A percentile compares a stretch with the other conserved stretches of the same genome.
Conservation (phyloP, 768 basidiomycete genomes). For the Amanita phalloides region DNA sequence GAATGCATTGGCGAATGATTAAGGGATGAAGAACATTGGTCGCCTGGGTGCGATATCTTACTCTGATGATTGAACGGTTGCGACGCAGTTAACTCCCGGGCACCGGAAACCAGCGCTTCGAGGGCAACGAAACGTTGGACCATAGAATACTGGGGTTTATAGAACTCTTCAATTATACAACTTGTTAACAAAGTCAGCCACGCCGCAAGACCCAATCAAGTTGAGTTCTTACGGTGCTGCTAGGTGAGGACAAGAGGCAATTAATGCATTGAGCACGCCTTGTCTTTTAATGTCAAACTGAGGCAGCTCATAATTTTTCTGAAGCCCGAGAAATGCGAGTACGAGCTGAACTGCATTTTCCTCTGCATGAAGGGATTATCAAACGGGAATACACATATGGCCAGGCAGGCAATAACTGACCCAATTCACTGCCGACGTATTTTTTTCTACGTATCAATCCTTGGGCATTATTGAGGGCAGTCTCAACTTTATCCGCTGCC, state of each 20-base stretch:
- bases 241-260: constrained; percentile 66
- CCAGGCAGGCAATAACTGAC: constrained; percentile 31
- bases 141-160: constrained; percentile 85
- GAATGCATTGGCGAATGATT: constrained; percentile 9
- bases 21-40: constrained; percentile 62
- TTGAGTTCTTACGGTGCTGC: constrained; percentile 69
- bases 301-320: constrained; percentile 79
- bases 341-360: constrained; percentile 85
- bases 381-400: not conserved
- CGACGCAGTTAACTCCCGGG: constrained; percentile 54
- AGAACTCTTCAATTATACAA: constrained; percentile 83
- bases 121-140: constrained; percentile 79
- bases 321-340: constrained; percentile 60
- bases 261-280: constrained; percentile 66
- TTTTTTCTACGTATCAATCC: constrained; percentile 76
- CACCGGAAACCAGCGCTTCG: constrained; percentile 78
- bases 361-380: constrained; percentile 31
- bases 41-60: constrained; percentile 27
- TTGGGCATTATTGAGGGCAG: constrained; percentile 73
- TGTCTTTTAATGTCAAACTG: constrained; percentile 71
- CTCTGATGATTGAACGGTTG: constrained; percentile 43
- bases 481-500: constrained; percentile 68
- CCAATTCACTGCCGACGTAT: constrained; percentile 80
- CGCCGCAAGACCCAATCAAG: not conserved
- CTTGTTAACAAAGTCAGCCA: constrained; percentile 25